Base-by-base conservation (phyloP, 2,329 filamentous ascomycete genomes). In the Elsinoe batatas region DNA sequence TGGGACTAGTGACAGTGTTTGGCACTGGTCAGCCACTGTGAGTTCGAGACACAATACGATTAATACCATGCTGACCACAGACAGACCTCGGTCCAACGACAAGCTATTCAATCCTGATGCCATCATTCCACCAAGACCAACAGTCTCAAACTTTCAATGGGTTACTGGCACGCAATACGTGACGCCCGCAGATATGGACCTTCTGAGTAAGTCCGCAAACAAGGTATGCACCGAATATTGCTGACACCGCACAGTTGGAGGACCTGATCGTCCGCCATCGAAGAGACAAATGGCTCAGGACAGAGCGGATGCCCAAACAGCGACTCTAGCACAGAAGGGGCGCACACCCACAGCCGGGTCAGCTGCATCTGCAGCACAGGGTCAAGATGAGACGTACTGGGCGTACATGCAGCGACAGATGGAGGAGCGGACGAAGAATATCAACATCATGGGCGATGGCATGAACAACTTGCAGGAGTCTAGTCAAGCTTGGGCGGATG, bases 101-200 rank as follows among this genome's bases (percentile, higher is more conserved):
- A 81, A 76, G 6, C 76, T 98, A 2, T 81, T 88, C 69, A 95
- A 97, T 66, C 83, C 87, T 0, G 77, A 87, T 57, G 79, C 88
- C 0, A 67, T 79, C 13, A 79, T 87, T 18, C 91, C 91, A 1
- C 79, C 88, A 11, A 82, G 93, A 1, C 93, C 93, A 1, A 95
- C 90, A 0, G 98, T 98, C 58, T 94, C 88, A 17, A 95, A 94
- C 64, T 72, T 98, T 36, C 90, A 97, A 71, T 98, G 93, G 93
- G 89, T 98, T 53, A 87, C 90, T 0, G 93, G 93, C 3, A 97
- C 91, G 1, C 91, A 96, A 69, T 87, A 94, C 63, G 80, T 98
- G 44, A 89, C 88, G 1, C 85, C 88, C 0, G 78, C 84, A 1
- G 93, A 98, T 64, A 82, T 98, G 65, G 93, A 97, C 65, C 72